A percentile compares a stretch with the other conserved stretches of the same genome.
These are phyloP conservation scores for Fusarium albosuccineum DNA, from an alignment of 2,329 filamentous ascomycete species.

Conservation along the genomic window DNA sequence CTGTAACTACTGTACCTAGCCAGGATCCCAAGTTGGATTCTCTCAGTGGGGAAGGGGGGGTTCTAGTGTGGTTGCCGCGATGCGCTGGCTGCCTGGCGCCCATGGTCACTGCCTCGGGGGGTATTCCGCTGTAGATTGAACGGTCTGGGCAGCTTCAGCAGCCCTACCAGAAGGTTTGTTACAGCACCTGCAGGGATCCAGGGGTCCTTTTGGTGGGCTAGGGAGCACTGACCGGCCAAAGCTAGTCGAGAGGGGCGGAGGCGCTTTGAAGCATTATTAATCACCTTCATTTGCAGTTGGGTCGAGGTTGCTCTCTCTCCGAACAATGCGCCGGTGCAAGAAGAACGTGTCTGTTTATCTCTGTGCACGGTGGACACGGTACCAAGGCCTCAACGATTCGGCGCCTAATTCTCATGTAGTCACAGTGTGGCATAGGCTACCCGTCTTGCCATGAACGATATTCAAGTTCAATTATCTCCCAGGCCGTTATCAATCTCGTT, in stretches of 20 bases:
- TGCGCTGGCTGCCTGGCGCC: conserved; percentile 43
- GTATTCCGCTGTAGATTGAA: not conserved
- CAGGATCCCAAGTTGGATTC: conserved; percentile 12
- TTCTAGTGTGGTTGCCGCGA: conserved; percentile 35
- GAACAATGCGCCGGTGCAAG: not conserved
- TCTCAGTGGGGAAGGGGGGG: conserved; percentile 11
- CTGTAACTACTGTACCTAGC: conserved; percentile 4
- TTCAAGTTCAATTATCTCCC: not conserved
- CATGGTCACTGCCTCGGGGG: not conserved
- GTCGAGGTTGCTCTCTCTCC: not conserved
- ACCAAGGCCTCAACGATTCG: no score
- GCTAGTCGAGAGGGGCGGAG: not conserved
- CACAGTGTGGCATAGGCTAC: not conserved
- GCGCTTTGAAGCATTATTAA: conserved; percentile 15
- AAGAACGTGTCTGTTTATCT: no score
- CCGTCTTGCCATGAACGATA: not conserved
- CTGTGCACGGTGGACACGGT: no score
- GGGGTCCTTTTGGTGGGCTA: conserved; percentile 15
- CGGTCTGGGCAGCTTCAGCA: conserved; percentile 8
- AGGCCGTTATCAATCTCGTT: conserved; percentile 2
- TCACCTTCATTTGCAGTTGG: not conserved
- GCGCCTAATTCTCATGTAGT: not conserved
- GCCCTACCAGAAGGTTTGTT: conserved; percentile 24
- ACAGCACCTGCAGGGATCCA: conserved; percentile 19
- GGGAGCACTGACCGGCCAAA: no score